These are phyloP conservation scores for Themeda triandra DNA, from an alignment of 176 grass and related monocot genomes.

Conservation along the genomic window DNA sequence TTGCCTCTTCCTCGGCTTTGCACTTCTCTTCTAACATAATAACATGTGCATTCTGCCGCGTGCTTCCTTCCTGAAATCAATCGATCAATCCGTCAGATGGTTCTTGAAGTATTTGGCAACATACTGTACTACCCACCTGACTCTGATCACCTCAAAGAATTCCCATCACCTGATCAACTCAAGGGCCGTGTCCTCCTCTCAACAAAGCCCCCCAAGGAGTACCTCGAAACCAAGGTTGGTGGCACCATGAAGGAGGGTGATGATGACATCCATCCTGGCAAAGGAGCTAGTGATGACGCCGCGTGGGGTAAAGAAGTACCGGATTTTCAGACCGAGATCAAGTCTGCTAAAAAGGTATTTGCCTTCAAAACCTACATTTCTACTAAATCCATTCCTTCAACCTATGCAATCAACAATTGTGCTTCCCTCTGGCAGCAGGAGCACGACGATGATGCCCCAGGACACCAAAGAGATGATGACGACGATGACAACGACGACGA, in stretches of 20 bases:
- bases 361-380: background rate
- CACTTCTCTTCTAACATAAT: background rate
- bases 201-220: slow-evolving; percentile 92
- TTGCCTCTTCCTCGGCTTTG: background rate
- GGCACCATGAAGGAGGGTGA: slow-evolving; percentile 42
- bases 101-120: slow-evolving; percentile 63
- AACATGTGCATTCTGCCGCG: background rate
- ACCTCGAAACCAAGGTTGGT: slow-evolving; percentile 59
- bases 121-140: slow-evolving; percentile 70
- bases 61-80: slow-evolving; percentile 1
- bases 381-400: background rate
- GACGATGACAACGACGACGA: slow-evolving; percentile 5
- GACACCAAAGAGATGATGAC: slow-evolving; percentile 11
- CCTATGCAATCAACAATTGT: background rate
- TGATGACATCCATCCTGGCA: slow-evolving; percentile 24
- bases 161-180: slow-evolving; percentile 81
- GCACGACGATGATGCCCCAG: slow-evolving; percentile 29
- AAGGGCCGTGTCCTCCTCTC: slow-evolving; percentile 75
- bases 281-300: slow-evolving; percentile 45
- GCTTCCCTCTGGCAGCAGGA: slow-evolving; percentile 28
- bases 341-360: slow-evolving; percentile 53
- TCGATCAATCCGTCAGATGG: no score
- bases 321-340: slow-evolving; percentile 59
- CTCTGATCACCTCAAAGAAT: slow-evolving; percentile 50
- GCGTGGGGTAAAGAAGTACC: slow-evolving; percentile 84